Conservation (phyloP, 371 early-diverging fungal species). For the Dinochytrium kinnereticum region DNA sequence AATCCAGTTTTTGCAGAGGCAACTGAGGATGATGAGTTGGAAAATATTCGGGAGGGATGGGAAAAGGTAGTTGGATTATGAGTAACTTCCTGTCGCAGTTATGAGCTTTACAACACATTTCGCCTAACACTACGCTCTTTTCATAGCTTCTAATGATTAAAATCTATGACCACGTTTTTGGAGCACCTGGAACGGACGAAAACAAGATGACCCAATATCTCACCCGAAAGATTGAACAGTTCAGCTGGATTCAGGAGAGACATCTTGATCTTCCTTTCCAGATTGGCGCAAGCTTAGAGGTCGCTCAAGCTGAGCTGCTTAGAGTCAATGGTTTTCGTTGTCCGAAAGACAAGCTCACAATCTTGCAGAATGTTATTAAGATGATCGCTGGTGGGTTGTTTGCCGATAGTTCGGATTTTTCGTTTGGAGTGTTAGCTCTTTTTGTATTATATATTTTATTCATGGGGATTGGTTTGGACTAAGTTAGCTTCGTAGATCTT, state of each 20-base stretch:
- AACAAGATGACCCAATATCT: constrained; percentile 39
- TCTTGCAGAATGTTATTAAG: constrained; percentile 52
- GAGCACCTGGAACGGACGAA: constrained; percentile 49
- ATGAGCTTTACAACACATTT: too few species aligned
- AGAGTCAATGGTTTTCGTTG: constrained; percentile 51
- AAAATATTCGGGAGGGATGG: constrained; percentile 56
- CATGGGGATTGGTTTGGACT: too few species aligned
- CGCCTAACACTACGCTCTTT: neutral
- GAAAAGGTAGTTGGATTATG: constrained; percentile 60
- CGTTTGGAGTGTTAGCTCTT: too few species aligned
- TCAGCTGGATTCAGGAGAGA: constrained; percentile 51
- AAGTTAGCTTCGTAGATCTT: constrained; percentile 31
- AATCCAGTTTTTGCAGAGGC: constrained; percentile 37
- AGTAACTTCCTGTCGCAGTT: too few species aligned
- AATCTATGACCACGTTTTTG: constrained; percentile 51
- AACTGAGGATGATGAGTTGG: constrained; percentile 43
- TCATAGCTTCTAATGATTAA: constrained; percentile 52
- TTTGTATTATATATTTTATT: too few species aligned
- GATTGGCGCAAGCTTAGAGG: constrained; percentile 42
- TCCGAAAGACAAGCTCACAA: constrained; percentile 56
- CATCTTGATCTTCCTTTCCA: constrained; percentile 54
- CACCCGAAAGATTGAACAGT: constrained; percentile 45
- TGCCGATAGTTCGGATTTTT: neutral
- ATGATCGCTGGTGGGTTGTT: constrained; percentile 45
- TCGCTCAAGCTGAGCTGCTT: constrained; percentile 51